Evolutionary conservation across 257 asterid genomes (phyloP), one percentile per base, ranked within the genome.

Genomic region (Knoxia roxburghii): DNA sequence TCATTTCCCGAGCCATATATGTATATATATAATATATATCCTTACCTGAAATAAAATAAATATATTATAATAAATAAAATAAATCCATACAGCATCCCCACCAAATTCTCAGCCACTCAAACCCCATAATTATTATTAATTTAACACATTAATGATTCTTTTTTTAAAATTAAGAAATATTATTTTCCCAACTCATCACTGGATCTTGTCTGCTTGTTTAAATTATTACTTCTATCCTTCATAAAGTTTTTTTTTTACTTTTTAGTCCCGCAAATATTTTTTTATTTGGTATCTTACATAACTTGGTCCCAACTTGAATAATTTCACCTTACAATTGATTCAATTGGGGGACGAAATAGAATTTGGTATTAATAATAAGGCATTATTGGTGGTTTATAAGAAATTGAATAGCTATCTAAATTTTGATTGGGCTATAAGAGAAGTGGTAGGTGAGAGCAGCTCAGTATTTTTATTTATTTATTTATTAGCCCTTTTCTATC

Each of bases 61-160:
- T 15, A 21, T 20, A 39, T 0, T 39, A 17, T 32, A 15, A 13
- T 43, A 43, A n/a, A 13, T 43, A 63, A 23, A 17, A 7, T 26
- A 55, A 17, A 68, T 57, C 46, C 32, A 2, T 20, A 17, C 41
- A 18, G 29, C 40, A 39, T 15, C 33, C 40, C 54, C 61, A 69
- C 62, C 62, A 50, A 60, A 60, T 51, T 48, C 33, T 55, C 7
- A 45, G 29, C 59, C n/a, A 45, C 45, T 68, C 59, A 17, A 65
- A 0, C 2, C 2, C 17, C n/a, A n/a, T n/a, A 50, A 18, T 35
- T 20, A 65, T 65, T 50, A 50, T 64, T 64, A 65, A 37, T 49
- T 24, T n/a, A n/a, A 50, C 61, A 33, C 61, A 30, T 32, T 48
- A n/a, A 14, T 60, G 65, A 7, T 37, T 5, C 26, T 68, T 65